Base-by-base conservation (phyloP, 106 monocot genomes). In the Cymbidium sinense region DNA sequence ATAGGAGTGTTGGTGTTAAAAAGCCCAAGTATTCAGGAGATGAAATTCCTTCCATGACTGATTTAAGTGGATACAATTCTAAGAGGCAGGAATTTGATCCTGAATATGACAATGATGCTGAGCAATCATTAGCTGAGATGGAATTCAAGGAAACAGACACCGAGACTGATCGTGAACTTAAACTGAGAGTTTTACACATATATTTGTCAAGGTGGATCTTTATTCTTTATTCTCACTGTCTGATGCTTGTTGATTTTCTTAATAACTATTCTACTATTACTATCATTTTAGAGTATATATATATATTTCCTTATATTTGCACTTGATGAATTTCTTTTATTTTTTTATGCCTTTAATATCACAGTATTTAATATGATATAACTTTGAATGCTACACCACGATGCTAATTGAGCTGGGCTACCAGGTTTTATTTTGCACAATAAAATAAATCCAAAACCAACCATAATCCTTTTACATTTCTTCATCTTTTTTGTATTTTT, bases 11-110 rank as follows among this genome's bases (percentile, higher is more conserved):
- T 79, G 98, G 98, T 50, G 83, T 86, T 1, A 98, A 98, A 82
- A 94, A 94, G 76, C 98, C 90, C 3, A 92, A 94, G 79, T 83
- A 85, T 86, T 84, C 91, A 29, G 84, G 84, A 55, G 94, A 98
- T 39, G 94, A 98, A 80, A 86, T 82, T 12, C 90, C 93, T 81
- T 91, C 96, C 33, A 73, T 98, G 65, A 87, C 87, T 15, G 98
- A 90, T 77, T 77, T 89, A 74, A 91, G 94, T 79, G 98, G 94
- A 67, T 98, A 84, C 65, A 98, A 98, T 83, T 77, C 94, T 33
- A 98, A 92, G 83, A 85, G 98, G 73, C 88, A 85, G 75, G 98
- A 98, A 76, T 98, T 98, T 81, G 98, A 98, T 83, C 91, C 94
- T 61, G 98, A 98, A 78, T 98, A 94, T 84, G 98, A 98, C 70